phyloP scores from a whole-genome alignment of 2,329 filamentous ascomycete species.

The Diplodia sapinea region DNA sequence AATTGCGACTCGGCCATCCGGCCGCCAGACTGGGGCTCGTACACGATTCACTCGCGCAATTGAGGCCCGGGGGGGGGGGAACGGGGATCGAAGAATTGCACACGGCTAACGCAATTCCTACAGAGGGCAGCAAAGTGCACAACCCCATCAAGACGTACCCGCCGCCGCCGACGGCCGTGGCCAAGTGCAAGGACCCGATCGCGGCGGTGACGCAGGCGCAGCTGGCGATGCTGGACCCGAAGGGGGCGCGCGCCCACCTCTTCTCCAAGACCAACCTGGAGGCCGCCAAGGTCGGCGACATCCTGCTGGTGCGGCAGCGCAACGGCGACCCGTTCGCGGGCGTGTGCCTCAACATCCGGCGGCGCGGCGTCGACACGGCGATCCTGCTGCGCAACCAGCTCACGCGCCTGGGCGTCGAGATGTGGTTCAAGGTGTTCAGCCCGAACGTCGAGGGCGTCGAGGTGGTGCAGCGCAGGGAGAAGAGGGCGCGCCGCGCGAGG shows the following conservation, averaged over 20 bases:
- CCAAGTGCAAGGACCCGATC: constrained; percentile 70
- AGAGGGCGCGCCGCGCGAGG: constrained; percentile 83
- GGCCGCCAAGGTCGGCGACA: constrained; percentile 82
- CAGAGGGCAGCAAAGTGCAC: constrained; percentile 36
- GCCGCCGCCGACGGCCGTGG: constrained; percentile 61
- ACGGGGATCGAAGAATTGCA: background rate
- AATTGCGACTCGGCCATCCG: constrained; percentile 30
- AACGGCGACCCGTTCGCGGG: constrained; percentile 89
- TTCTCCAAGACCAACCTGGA: constrained; percentile 81
- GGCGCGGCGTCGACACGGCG: constrained; percentile 83
- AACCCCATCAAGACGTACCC: constrained; percentile 60
- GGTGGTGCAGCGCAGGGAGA: constrained; percentile 83
- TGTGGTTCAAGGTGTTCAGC: constrained; percentile 96
- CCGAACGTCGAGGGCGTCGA: constrained; percentile 90
- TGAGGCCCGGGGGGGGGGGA: background rate
- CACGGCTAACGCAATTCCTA: background rate
- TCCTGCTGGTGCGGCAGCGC: constrained; percentile 85
- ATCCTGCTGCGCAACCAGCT: constrained; percentile 86
- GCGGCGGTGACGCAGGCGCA: constrained; percentile 70
- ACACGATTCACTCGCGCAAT: constrained; percentile 30
- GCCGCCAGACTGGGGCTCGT: constrained; percentile 16
- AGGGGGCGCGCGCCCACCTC: constrained; percentile 78
- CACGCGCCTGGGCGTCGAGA: constrained; percentile 87
- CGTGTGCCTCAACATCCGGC: constrained; percentile 83
- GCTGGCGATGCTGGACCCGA: constrained; percentile 79